These are phyloP conservation scores for Centrapalus pauciflorus DNA, from an alignment of 129 eudicot genomes.

Conservation along the genomic window DNA sequence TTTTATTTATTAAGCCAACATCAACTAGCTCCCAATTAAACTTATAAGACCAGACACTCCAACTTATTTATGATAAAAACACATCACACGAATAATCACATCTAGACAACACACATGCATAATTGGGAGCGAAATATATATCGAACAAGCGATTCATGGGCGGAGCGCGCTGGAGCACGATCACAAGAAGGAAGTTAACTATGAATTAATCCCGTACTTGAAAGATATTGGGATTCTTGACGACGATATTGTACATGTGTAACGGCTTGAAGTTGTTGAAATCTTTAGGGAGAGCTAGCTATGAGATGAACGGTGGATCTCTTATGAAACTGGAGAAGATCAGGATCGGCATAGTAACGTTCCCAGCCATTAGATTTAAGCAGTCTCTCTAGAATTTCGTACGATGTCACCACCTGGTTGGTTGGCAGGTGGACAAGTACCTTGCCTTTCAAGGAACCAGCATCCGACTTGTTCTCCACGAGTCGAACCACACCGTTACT, in stretches of 20 bases:
- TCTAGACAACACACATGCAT: background rate
- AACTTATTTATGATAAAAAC: no score
- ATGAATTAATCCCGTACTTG: constrained; percentile 75
- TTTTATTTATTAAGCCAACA: no score
- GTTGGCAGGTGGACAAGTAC: constrained; percentile 43
- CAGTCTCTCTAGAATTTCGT: constrained; percentile 40
- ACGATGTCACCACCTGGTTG: constrained; percentile 53
- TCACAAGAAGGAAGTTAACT: no score
- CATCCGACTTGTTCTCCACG: constrained; percentile 56
- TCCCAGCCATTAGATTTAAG: constrained; percentile 55
- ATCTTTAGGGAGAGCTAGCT: constrained; percentile 64
- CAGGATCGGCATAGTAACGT: constrained; percentile 55
- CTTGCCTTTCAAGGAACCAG: constrained; percentile 30
- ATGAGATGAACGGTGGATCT: constrained; percentile 61
- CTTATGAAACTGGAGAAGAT: constrained; percentile 65
- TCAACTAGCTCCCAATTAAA: no score
- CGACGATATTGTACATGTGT: constrained; percentile 73
- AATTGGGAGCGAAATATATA: no score
- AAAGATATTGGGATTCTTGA: constrained; percentile 61
- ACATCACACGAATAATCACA: background rate
- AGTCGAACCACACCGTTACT: constrained; percentile 61
- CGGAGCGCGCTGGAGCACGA: no score
- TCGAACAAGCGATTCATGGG: no score
- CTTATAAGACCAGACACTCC: no score
- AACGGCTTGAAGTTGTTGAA: constrained; percentile 57